These are phyloP conservation scores for Austroboletus eburneus DNA, from an alignment of 768 basidiomycete species.

Conservation along the genomic window DNA sequence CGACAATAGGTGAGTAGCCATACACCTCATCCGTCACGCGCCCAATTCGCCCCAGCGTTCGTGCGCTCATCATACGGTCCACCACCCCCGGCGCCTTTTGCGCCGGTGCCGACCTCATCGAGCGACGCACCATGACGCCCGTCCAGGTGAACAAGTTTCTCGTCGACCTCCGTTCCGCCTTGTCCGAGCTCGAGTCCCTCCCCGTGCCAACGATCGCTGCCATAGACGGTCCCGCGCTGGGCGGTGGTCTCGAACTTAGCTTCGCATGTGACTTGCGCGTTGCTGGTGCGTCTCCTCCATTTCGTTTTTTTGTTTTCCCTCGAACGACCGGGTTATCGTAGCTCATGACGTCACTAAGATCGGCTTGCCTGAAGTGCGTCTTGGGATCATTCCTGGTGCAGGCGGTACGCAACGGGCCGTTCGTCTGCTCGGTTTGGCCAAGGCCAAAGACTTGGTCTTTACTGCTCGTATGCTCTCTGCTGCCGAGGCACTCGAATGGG, in stretches of 20 bases:
- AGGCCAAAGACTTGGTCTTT: slow-evolving; percentile 84
- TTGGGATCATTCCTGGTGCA: slow-evolving; percentile 88
- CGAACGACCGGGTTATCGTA: slow-evolving; percentile 27
- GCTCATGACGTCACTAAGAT: slow-evolving; percentile 74
- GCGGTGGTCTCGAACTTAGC: slow-evolving; percentile 87
- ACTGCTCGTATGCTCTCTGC: slow-evolving; percentile 70
- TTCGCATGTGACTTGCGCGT: slow-evolving; percentile 89
- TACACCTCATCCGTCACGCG: background rate
- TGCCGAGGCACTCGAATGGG: slow-evolving; percentile 64
- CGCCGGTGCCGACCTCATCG: slow-evolving; percentile 85
- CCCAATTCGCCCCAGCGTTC: slow-evolving; percentile 47
- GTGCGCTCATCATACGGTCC: slow-evolving; percentile 81
- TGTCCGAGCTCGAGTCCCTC: slow-evolving; percentile 73
- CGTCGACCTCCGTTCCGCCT: slow-evolving; percentile 61
- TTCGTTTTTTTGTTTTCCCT: no score
- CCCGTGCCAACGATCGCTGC: slow-evolving; percentile 90
- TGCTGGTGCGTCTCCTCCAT: slow-evolving; percentile 56
- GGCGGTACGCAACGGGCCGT: slow-evolving; percentile 85
- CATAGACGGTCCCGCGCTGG: slow-evolving; percentile 89
- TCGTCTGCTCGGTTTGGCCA: slow-evolving; percentile 71
- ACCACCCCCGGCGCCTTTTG: slow-evolving; percentile 79
- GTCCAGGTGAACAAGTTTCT: slow-evolving; percentile 76
- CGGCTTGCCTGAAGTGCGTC: slow-evolving; percentile 74
- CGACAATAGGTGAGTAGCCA: slow-evolving; percentile 52
- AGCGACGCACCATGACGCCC: slow-evolving; percentile 79